Percentiles rank a stretch among this genome's conserved stretches.
Conservation (phyloP, 306 rosid species). For the Clitoria ternatea region DNA sequence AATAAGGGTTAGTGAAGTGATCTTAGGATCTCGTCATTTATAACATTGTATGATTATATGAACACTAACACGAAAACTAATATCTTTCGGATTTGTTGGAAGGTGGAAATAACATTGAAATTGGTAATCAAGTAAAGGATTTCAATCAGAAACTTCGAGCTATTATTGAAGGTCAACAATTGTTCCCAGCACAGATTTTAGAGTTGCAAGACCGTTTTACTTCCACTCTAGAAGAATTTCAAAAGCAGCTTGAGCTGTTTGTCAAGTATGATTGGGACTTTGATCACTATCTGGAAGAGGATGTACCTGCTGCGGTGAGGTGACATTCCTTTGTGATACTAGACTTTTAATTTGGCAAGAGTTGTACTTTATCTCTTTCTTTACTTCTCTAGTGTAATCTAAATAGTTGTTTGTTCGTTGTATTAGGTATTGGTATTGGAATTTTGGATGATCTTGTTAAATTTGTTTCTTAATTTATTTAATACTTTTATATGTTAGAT, state of each 20-base stretch:
- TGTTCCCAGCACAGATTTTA: constrained; percentile 39
- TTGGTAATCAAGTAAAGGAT: constrained; percentile 35
- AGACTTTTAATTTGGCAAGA: neutral
- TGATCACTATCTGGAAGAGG: constrained; percentile 82
- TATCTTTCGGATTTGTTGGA: constrained; percentile 21
- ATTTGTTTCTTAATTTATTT: constrained; percentile 16
- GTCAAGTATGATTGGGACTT: constrained; percentile 78
- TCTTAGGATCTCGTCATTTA: constrained; percentile 2
- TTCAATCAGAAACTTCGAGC: constrained; percentile 36
- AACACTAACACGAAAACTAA: neutral
- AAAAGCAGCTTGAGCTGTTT: constrained; percentile 45
- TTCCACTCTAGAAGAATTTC: constrained; percentile 48
- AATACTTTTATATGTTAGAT: constrained; percentile 38
- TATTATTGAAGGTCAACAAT: constrained; percentile 37
- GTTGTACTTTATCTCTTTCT: neutral
- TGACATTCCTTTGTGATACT: constrained; percentile 39
- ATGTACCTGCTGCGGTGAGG: constrained; percentile 87
- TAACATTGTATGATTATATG: constrained; percentile 8
- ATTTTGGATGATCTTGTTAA: neutral
- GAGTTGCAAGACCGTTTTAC: constrained; percentile 47
- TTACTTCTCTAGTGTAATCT: neutral
- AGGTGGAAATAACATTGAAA: constrained; percentile 25
- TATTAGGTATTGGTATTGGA: neutral
- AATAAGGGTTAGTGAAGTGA: constrained; percentile 34
- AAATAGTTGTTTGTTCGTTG: neutral